Evolutionary conservation across 805 yeast genomes (phyloP).

Genomic region (Starmera pachycereana): DNA sequence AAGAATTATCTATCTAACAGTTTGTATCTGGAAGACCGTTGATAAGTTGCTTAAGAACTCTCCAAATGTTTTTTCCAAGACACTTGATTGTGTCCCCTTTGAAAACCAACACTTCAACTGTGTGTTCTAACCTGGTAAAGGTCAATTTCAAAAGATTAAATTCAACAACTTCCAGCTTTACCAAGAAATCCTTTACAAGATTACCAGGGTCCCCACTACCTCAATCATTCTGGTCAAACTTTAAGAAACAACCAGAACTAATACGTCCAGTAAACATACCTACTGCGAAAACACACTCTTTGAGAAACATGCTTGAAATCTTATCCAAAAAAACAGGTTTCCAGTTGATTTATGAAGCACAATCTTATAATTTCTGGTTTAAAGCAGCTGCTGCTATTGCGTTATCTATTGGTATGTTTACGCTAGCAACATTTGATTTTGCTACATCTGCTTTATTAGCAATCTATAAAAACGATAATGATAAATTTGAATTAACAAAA

Average conservation of each 20-base stretch:
- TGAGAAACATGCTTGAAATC: slow-evolving; percentile 52
- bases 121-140: no score
- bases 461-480: slow-evolving; percentile 43
- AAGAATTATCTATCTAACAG: no score
- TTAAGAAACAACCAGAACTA: slow-evolving; percentile 57
- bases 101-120: no score
- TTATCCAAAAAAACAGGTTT: slow-evolving; percentile 48
- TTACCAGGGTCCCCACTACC: slow-evolving; percentile 46
- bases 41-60: no score
- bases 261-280: slow-evolving; percentile 57
- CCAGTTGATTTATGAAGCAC: slow-evolving; percentile 73
- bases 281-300: slow-evolving; percentile 44
- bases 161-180: no score
- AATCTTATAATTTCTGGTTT: slow-evolving; percentile 72
- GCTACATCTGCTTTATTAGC: slow-evolving; percentile 39
- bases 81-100: no score
- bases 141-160: no score
- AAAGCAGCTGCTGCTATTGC: slow-evolving; percentile 60
- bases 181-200: not conserved
- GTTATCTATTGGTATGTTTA: slow-evolving; percentile 59
- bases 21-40: no score
- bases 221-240: slow-evolving; percentile 42
- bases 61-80: no score
- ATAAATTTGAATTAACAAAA: slow-evolving; percentile 22
- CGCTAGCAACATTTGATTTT: slow-evolving; percentile 48